Evolutionary conservation across 2,329 filamentous ascomycete genomes (phyloP), one percentile per base, ranked within the genome.

Genomic region (Lecanicillium sp.): DNA sequence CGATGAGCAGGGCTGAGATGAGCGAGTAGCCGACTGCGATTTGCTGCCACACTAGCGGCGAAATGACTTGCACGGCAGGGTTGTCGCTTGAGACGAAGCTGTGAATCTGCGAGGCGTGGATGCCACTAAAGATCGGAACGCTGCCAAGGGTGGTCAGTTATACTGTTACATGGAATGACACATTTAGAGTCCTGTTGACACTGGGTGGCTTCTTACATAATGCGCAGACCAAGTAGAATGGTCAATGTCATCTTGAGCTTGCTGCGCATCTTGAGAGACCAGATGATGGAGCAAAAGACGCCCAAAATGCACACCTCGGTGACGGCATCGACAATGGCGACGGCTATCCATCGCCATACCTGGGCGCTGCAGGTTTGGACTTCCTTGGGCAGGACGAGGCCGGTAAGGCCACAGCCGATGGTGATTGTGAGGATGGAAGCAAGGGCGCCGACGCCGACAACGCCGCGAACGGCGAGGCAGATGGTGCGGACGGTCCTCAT

Each of bases 1-100:
- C 50, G 11, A 48, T 49, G 13, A 51, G 35, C 6, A 45, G 48
- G 5, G 47, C 47, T 9, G 47, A 49, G 18, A 48, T 44, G 33
- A 51, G 43, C 6, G 47, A 51, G 35, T 43, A 46, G 15, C 42
- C 28, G 5, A 51, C 28, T 11, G 44, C 44, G 16, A 40, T 27
- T 31, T 51, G 49, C 34, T 48, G 48, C 17, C 48, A 29, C 4
- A 49, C 35, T 5, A 49, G 37, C 11, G 40, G 43, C 30, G 38
- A 27, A 5, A 45, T 41, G 11, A 48, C 30, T 17, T 33, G 33
- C 29, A 49, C 42, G 4, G 38, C 40, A 3, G 47, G 43, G 18
- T 46, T 40, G 7, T 32, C 3, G 9, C 48, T 40, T 4, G 3
- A 27, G 4, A 35, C n/a, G 22, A 45, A 48, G 4, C 22, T 36